Evolutionary conservation across 2,329 filamentous ascomycete genomes (phyloP), one percentile per base, ranked within the genome.

Genomic region (Herpotrichia juniperi): DNA sequence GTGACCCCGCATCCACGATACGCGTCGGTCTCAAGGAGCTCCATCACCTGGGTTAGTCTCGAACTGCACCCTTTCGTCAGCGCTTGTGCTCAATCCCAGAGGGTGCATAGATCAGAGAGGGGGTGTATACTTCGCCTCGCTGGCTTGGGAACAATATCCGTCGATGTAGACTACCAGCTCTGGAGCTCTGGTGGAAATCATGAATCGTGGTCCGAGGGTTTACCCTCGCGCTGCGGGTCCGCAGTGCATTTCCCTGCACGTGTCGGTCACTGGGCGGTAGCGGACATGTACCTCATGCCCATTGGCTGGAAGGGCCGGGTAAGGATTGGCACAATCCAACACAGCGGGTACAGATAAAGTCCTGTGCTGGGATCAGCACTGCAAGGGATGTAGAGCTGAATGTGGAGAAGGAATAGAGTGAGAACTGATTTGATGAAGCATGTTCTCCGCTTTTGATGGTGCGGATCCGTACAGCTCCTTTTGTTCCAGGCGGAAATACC

Each of bases 201-300:
- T 50, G 54, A 51, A 51, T 48, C 28, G 46, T 52, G 47, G 17
- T 42, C 49, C 53, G 35, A 37, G 35, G 44, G 35, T 34, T 53
- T 40, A 57, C 34, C 60, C 53, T 55, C 35, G 51, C 48, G 47
- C 47, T 67, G 67, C 68, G 67, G 67, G 68, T 70, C 69, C 68
- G 68, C 67, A 70, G 51, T 21, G 31, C 42, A 50, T 55, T 49
- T 48, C 50, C 50, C 45, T 45, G 44, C 42, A 35, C n/a, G 47
- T 48, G 45, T 49, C 50, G 43, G 25, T 19, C 26, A 30, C 17
- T 42, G 46, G 54, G 53, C 21, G 46, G 19, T 12, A 44, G 40
- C 37, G 50, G 54, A 49, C 51, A 53, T 39, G 47, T 54, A 51
- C 26, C 40, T n/a, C 46, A 10, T 32, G 25, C 21, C 66, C 57